Evolutionary conservation across 1,139 yeast species (phyloP).

Genomic region (Yamadazyma membranifaciens): DNA sequence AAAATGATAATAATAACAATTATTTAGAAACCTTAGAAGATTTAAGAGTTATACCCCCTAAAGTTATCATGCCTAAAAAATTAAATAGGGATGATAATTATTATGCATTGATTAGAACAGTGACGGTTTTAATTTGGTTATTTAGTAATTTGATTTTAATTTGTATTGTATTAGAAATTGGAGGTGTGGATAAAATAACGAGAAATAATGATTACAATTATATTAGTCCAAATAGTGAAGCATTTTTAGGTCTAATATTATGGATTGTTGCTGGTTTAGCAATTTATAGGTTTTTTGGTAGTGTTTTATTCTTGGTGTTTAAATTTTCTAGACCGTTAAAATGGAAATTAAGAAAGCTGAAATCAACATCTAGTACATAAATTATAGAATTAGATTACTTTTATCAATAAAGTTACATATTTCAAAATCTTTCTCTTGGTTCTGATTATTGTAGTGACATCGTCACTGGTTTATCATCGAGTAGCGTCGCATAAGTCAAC

Average conservation of each 20-base stretch:
- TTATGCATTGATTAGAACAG: constrained; percentile 45
- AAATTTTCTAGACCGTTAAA: constrained; percentile 40
- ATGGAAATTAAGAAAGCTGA: constrained; percentile 30
- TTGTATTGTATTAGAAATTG: constrained; percentile 42
- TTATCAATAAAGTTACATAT: neutral
- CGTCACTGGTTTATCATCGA: no score
- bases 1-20: constrained; percentile 45
- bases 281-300: constrained; percentile 40
- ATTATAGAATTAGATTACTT: no score
- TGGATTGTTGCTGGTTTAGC: constrained; percentile 53
- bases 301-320: constrained; percentile 35
- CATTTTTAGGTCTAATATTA: constrained; percentile 44
- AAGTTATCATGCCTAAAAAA: constrained; percentile 20
- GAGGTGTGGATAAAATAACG: constrained; percentile 35
- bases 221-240: constrained; percentile 36
- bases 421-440: neutral
- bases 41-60: constrained; percentile 32
- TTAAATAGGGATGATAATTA: constrained; percentile 38
- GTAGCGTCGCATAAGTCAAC: no score
- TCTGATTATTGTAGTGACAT: no score
- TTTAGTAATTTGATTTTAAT: constrained; percentile 43
- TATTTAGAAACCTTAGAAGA: constrained; percentile 53
- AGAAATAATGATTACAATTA: constrained; percentile 17
- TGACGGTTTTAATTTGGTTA: constrained; percentile 49
- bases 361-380: no score